A percentile compares a stretch with the other conserved stretches of the same genome.
Conservation (phyloP, 1,284 basidiomycete species). For the Sporisorium graminicola region DNA sequence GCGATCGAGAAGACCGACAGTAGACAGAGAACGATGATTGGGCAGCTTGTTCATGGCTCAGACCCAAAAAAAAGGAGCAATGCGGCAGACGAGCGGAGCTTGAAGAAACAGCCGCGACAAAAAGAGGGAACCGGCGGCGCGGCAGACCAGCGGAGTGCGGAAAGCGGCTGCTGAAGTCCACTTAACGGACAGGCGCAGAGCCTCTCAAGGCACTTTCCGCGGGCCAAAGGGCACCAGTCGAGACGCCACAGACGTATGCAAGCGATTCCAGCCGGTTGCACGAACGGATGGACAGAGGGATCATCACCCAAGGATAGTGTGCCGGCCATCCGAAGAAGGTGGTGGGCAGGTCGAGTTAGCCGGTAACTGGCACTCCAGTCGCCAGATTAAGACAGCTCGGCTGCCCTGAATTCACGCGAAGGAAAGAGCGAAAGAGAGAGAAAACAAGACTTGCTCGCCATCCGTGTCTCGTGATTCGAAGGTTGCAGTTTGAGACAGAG, state of each 20-base stretch:
- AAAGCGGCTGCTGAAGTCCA: background rate
- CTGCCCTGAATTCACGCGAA: background rate
- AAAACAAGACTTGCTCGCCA: background rate
- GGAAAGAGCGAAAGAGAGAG: too few species aligned
- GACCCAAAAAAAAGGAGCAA: background rate
- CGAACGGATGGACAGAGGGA: slow-evolving; percentile 4
- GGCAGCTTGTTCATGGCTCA: too few species aligned
- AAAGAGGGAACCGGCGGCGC: slow-evolving; percentile 2
- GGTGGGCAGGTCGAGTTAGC: too few species aligned
- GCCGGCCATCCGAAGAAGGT: too few species aligned
- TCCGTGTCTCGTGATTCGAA: background rate
- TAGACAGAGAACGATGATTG: too few species aligned
- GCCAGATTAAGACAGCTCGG: slow-evolving; percentile 6
- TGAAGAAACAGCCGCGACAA: background rate
- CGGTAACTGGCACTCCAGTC: too few species aligned
- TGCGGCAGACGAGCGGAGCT: slow-evolving; percentile 1
- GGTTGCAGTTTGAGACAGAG: background rate
- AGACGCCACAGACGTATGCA: background rate
- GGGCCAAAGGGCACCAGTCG: too few species aligned
- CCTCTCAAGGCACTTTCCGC: too few species aligned
- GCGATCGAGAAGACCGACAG: too few species aligned
- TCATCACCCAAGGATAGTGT: too few species aligned
- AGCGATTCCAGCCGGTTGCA: background rate
- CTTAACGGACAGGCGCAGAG: too few species aligned
- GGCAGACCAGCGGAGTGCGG: slow-evolving; percentile 1